Evolutionary conservation across 257 asterid genomes (phyloP).

Genomic region (Marsdenia floribunda): DNA sequence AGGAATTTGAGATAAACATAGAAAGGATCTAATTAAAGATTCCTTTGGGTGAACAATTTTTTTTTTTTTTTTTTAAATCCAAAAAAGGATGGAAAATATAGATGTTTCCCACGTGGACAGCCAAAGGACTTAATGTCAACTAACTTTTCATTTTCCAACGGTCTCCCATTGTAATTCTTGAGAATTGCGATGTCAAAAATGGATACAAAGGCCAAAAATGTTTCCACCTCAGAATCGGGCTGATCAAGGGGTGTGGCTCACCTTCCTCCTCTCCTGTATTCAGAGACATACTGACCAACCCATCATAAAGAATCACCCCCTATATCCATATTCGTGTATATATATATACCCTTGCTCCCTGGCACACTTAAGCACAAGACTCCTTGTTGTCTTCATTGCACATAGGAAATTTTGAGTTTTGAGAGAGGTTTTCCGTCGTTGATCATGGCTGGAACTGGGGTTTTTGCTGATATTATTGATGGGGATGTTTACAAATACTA

Average conservation of each 20-base stretch:
- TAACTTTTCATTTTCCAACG: slow-evolving; percentile 25
- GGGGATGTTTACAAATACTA: slow-evolving; percentile 76
- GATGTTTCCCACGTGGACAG: slow-evolving; percentile 14
- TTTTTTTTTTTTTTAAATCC: too few species aligned
- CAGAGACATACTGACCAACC: slow-evolving; percentile 15
- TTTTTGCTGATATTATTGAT: slow-evolving; percentile 66
- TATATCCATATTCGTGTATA: neutral
- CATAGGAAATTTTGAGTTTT: neutral
- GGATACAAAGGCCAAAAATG: neutral
- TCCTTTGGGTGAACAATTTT: neutral
- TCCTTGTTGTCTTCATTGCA: neutral
- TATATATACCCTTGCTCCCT: neutral
- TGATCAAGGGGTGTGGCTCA: slow-evolving; percentile 29
- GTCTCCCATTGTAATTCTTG: neutral
- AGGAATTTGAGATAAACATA: too few species aligned
- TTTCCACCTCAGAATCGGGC: slow-evolving; percentile 21
- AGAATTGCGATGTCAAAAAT: slow-evolving; percentile 16
- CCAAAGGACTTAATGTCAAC: slow-evolving; percentile 15
- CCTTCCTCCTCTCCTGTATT: slow-evolving; percentile 25
- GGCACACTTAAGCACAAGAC: neutral
- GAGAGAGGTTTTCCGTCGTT: slow-evolving; percentile 8
- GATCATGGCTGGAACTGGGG: slow-evolving; percentile 81
- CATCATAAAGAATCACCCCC: slow-evolving; percentile 1
- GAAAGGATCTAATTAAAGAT: neutral
- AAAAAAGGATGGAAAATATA: neutral